These are phyloP conservation scores for Magnolia changhungtana DNA, from an alignment of 164 flowering plant genomes.

Conservation along the genomic window DNA sequence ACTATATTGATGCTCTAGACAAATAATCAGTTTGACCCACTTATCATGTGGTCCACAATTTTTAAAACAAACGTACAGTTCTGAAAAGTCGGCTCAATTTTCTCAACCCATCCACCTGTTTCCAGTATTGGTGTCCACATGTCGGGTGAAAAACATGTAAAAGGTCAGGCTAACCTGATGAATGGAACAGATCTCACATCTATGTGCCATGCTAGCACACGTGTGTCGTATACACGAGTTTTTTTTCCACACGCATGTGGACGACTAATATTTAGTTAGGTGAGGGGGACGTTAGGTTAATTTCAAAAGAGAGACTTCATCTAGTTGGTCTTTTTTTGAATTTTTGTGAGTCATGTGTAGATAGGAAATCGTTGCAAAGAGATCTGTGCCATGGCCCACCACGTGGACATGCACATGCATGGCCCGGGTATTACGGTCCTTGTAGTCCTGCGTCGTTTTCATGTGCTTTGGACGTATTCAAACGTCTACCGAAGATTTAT, in stretches of 20 bases:
- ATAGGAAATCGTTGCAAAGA: neutral
- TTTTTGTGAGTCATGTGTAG: neutral
- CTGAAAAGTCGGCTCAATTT: too few relatives aligned
- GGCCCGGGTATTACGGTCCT: conserved; percentile 23
- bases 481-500: neutral
- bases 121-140: too few relatives aligned
- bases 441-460: conserved; percentile 18
- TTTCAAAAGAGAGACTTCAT: neutral
- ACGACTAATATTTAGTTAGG: neutral
- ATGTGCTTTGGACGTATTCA: conserved; percentile 3
- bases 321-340: neutral
- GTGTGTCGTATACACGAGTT: too few relatives aligned
- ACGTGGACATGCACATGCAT: conserved; percentile 48
- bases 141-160: too few relatives aligned
- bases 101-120: too few relatives aligned
- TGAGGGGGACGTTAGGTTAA: neutral
- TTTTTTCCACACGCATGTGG: neutral
- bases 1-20: too few relatives aligned
- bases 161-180: too few relatives aligned
- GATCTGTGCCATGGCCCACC: conserved; percentile 33
- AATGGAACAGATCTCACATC: too few relatives aligned
- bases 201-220: too few relatives aligned
- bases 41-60: too few relatives aligned
- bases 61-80: too few relatives aligned
- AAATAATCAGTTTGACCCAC: too few relatives aligned